Percentiles rank a stretch among this genome's conserved stretches.
These are phyloP conservation scores for Neurospora sp. DNA, from an alignment of 495 filamentous ascomycete genomes.

Conservation along the genomic window DNA sequence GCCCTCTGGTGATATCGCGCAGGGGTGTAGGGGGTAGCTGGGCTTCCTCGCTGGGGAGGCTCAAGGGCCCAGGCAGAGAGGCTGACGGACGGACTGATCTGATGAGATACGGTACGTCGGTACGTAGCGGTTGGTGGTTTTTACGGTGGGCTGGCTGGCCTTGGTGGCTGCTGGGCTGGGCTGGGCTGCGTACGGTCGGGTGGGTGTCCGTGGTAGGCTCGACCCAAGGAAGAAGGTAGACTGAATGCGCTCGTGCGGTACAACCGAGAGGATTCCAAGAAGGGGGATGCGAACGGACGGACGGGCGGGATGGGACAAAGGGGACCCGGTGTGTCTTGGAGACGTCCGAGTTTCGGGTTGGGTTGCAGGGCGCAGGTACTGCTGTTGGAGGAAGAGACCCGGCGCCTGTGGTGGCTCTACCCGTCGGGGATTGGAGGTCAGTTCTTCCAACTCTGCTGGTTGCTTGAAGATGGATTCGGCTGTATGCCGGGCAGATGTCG, in stretches of 20 bases:
- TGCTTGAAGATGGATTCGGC: neutral
- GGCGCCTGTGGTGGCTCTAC: neutral
- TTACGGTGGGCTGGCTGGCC: neutral
- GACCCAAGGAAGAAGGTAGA: neutral
- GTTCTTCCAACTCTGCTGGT: too few species aligned
- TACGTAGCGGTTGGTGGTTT: neutral
- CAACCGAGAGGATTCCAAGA: neutral
- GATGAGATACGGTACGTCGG: neutral
- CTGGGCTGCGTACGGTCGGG: neutral
- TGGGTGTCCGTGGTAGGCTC: neutral
- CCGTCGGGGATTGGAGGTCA: too few species aligned
- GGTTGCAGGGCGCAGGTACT: neutral
- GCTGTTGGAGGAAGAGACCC: neutral
- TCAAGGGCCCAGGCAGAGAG: neutral
- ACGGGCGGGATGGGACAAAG: neutral
- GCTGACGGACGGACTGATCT: neutral
- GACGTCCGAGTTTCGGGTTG: neutral
- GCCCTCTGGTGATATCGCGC: neutral
- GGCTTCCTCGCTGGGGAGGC: neutral
- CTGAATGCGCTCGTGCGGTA: neutral
- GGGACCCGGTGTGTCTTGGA: neutral
- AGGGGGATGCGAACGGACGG: neutral
- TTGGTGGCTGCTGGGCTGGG: neutral
- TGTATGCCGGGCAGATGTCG: neutral
- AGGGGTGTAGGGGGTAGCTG: neutral